Evolutionary conservation across 176 grass and related monocot species (phyloP).

Genomic region (Poa annua): DNA sequence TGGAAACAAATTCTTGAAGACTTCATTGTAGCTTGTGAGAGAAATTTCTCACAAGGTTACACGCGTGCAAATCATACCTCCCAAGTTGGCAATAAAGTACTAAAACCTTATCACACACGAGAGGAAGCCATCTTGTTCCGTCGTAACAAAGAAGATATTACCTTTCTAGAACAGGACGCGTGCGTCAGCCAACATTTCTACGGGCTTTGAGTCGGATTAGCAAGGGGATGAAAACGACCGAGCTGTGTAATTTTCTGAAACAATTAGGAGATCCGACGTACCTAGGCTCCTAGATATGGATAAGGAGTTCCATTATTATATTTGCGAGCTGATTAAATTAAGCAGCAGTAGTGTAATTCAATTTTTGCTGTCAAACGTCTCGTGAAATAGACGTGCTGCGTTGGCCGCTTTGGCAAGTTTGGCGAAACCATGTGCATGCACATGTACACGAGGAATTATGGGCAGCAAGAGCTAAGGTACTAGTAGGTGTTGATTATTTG

Average conservation of each 20-base stretch:
- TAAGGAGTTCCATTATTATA: not conserved
- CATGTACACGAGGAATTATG: no score
- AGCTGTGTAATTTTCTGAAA: not conserved
- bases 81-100: no score
- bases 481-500: no score
- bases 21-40: not conserved
- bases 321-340: not conserved
- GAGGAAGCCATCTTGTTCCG: no score
- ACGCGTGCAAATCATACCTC: no score
- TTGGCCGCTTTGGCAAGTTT: not conserved
- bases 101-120: no score
- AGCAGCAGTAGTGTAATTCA: no score
- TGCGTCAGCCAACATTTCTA: not conserved
- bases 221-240: not conserved
- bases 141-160: not conserved
- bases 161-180: constrained; percentile 46
- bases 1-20: not conserved
- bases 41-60: not conserved
- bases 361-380: not conserved
- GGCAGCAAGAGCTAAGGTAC: no score
- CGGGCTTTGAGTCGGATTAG: not conserved
- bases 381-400: not conserved
- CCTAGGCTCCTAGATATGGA: no score
- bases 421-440: no score
- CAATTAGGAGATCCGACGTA: not conserved